Evolutionary conservation across 2,329 filamentous ascomycete species (phyloP).

Genomic region (Colletotrichum plurivorum): DNA sequence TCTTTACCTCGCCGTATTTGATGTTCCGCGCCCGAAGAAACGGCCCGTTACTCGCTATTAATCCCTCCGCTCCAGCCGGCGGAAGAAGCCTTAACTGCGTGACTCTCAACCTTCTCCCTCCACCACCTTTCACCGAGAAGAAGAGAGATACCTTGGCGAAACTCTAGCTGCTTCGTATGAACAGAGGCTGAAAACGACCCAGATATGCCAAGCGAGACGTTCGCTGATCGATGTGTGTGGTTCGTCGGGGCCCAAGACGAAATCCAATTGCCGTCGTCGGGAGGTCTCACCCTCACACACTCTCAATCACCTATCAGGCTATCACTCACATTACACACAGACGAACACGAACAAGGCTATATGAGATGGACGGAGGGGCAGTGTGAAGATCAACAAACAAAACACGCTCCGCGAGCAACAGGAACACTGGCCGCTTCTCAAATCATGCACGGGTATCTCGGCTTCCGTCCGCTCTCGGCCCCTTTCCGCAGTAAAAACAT

Average conservation of each 20-base stretch:
- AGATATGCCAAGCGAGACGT: neutral
- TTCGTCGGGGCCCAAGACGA: neutral
- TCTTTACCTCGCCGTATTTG: too few relatives aligned
- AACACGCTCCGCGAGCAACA: neutral
- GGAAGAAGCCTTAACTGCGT: slow-evolving; percentile 7
- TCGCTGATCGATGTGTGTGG: slow-evolving; percentile 2
- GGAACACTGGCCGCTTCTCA: neutral
- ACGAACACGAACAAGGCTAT: slow-evolving; percentile 7
- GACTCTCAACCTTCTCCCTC: neutral
- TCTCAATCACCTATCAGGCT: neutral
- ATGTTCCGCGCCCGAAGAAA: too few relatives aligned
- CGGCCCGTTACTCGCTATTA: too few relatives aligned
- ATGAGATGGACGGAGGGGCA: neutral
- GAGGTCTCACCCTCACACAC: neutral
- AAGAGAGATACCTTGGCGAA: slow-evolving; percentile 1
- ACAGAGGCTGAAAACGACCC: neutral
- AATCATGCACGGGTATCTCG: slow-evolving; percentile 35
- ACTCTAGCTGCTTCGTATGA: slow-evolving; percentile 4
- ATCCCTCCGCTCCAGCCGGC: neutral
- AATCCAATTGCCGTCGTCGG: neutral
- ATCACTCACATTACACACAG: neutral
- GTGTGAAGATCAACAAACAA: neutral
- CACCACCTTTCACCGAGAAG: neutral
- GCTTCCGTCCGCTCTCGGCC: slow-evolving; percentile 29
- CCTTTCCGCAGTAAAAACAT: slow-evolving; percentile 2